These are phyloP conservation scores for Eutreptiella sp. DNA, from an alignment of 208 protist genomes.

Conservation along the genomic window DNA sequence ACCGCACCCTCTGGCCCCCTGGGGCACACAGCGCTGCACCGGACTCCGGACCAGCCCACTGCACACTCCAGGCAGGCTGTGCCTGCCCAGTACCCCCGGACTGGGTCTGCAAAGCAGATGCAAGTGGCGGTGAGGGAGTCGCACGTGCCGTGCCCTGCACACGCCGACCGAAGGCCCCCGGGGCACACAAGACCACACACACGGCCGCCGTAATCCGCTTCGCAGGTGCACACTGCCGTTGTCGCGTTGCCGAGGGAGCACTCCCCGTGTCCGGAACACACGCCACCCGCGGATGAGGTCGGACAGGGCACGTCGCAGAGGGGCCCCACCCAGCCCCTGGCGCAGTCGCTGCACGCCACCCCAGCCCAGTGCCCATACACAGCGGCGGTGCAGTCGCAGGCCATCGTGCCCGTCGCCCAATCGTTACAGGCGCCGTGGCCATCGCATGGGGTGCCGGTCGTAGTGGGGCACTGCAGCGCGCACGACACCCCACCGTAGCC, in stretches of 20 bases:
- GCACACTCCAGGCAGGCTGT: no score
- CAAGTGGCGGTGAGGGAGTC: slow-evolving; percentile 19
- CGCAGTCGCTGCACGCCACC: slow-evolving; percentile 8
- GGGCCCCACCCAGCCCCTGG: slow-evolving; percentile 10
- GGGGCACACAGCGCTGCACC: no score
- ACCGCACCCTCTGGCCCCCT: background rate
- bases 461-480: background rate
- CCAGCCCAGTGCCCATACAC: background rate
- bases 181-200: slow-evolving; percentile 8
- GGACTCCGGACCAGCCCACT: no score
- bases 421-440: slow-evolving; percentile 9
- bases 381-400: slow-evolving; percentile 2
- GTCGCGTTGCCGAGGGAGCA: background rate
- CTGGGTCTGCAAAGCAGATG: slow-evolving; percentile 5
- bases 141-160: background rate
- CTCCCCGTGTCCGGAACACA: background rate
- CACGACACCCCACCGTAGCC: slow-evolving; percentile 5
- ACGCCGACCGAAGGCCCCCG: background rate
- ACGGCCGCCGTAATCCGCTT: background rate
- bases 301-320: slow-evolving; percentile 19
- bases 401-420: background rate
- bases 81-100: slow-evolving; percentile 24
- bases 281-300: no score
- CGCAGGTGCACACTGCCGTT: background rate
- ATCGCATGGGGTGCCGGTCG: slow-evolving; percentile 5